phyloP scores from a whole-genome alignment of 2,329 filamentous ascomycete species.

The Colletotrichum tofieldiae region DNA sequence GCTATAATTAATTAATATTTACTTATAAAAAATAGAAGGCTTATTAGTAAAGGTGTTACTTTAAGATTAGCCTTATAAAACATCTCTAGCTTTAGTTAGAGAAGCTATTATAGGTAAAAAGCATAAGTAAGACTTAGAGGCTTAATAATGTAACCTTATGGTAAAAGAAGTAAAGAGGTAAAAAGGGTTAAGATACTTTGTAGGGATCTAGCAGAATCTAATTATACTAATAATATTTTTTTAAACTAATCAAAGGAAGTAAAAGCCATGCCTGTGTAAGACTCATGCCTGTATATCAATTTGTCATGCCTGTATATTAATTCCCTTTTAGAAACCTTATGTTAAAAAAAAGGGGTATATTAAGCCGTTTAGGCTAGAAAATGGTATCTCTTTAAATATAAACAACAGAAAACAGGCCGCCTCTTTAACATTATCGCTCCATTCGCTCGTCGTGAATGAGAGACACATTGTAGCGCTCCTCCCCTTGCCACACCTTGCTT shows the following conservation, averaged over 20 bases:
- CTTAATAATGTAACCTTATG: neutral
- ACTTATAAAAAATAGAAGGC: neutral
- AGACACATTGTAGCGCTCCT: constrained; percentile 69
- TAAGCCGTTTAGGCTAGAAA: too few species aligned
- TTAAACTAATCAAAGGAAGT: constrained; percentile 6
- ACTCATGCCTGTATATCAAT: too few species aligned
- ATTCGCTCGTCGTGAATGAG: constrained; percentile 74
- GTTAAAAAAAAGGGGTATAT: neutral
- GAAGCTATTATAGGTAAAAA: neutral
- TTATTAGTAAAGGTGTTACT: neutral
- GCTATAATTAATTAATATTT: constrained; percentile 8
- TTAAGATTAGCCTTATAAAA: neutral
- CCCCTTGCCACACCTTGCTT: constrained; percentile 69
- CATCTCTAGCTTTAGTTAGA: neutral
- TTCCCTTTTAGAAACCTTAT: neutral
- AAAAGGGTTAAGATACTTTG: neutral
- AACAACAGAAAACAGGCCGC: too few species aligned
- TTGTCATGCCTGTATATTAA: too few species aligned
- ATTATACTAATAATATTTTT: neutral
- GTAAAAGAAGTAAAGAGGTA: neutral
- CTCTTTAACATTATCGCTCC: constrained; percentile 57
- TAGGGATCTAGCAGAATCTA: neutral
- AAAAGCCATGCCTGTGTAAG: too few species aligned
- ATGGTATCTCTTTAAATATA: too few species aligned
- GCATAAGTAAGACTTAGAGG: neutral